Conservation (phyloP, 148 eudicot species). For the Simmondsia chinensis region DNA sequence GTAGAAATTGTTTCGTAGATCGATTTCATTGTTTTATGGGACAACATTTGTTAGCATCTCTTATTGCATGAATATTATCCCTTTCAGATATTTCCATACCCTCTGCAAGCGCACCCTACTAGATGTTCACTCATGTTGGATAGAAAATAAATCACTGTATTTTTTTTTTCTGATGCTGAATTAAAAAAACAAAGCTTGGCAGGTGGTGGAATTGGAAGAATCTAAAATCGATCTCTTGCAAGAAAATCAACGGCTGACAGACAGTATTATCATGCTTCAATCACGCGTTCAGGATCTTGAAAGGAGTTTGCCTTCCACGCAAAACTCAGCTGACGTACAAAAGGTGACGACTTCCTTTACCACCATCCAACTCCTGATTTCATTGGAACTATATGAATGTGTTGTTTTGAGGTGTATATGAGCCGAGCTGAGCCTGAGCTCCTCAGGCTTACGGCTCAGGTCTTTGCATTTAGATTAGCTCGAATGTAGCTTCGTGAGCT, state of each 20-base stretch:
- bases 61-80: too few species aligned
- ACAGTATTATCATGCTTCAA: slow-evolving; percentile 40
- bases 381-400: too few species aligned
- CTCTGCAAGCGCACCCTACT: neutral
- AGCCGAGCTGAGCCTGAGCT: too few species aligned
- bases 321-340: slow-evolving; percentile 17
- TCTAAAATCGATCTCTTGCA: slow-evolving; percentile 31
- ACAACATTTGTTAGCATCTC: too few species aligned
- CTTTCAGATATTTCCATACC: neutral
- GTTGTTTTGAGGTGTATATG: too few species aligned
- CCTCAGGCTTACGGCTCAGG: too few species aligned
- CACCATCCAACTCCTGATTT: too few species aligned
- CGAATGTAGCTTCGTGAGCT: too few species aligned
- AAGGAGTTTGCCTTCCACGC: slow-evolving; percentile 23
- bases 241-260: slow-evolving; percentile 50
- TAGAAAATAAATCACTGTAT: neutral
- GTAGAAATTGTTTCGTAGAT: too few species aligned
- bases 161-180: slow-evolving; percentile 37
- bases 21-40: too few species aligned
- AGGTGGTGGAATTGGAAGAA: slow-evolving; percentile 78
- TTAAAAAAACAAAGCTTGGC: slow-evolving; percentile 60
- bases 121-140: neutral
- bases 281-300: slow-evolving; percentile 49
- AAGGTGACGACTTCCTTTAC: too few species aligned
- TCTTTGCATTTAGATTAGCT: too few species aligned